Evolutionary conservation across 176 grass and related monocot genomes (phyloP).

Genomic region (Aegilops bicornis): DNA sequence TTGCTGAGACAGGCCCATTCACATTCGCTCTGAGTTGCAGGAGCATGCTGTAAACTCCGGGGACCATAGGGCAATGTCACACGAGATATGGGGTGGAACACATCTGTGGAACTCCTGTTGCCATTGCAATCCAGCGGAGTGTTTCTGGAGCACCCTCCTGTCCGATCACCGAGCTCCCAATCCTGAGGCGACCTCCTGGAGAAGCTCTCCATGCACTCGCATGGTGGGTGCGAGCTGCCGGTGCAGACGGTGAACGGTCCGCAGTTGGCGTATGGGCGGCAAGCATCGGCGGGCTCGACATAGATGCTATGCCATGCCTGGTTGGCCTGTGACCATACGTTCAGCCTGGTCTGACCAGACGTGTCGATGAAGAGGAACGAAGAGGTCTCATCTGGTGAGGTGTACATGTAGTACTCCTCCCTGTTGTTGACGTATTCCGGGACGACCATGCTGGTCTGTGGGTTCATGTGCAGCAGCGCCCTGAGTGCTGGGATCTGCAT

Average conservation of each 20-base stretch:
- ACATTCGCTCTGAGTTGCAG: conserved; percentile 20
- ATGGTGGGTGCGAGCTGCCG: conserved; percentile 2
- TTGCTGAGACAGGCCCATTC: conserved; percentile 31
- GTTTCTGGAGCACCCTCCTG: conserved; percentile 36
- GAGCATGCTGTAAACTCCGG: neutral
- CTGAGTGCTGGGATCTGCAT: conserved; percentile 11
- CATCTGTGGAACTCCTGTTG: conserved; percentile 23
- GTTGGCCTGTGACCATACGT: conserved; percentile 4
- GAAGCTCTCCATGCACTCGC: conserved; percentile 31
- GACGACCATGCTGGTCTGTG: neutral
- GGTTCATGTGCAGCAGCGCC: neutral
- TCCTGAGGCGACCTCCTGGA: neutral
- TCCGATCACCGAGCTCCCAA: conserved; percentile 37
- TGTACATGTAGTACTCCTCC: conserved; percentile 32
- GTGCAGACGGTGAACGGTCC: conserved; percentile 43
- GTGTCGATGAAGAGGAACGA: neutral
- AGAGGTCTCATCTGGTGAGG: neutral
- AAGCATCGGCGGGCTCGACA: conserved; percentile 11
- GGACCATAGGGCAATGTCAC: conserved; percentile 19
- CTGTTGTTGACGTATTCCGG: conserved; percentile 11
- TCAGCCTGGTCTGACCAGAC: conserved; percentile 20
- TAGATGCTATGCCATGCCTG: conserved; percentile 19
- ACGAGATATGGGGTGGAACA: conserved; percentile 29
- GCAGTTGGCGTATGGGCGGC: conserved; percentile 25
- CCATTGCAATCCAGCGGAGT: conserved; percentile 24